Percentiles rank a stretch among this genome's conserved stretches.
Conservation (phyloP, 495 filamentous ascomycete genomes). For the Daldinia bambusicola region DNA sequence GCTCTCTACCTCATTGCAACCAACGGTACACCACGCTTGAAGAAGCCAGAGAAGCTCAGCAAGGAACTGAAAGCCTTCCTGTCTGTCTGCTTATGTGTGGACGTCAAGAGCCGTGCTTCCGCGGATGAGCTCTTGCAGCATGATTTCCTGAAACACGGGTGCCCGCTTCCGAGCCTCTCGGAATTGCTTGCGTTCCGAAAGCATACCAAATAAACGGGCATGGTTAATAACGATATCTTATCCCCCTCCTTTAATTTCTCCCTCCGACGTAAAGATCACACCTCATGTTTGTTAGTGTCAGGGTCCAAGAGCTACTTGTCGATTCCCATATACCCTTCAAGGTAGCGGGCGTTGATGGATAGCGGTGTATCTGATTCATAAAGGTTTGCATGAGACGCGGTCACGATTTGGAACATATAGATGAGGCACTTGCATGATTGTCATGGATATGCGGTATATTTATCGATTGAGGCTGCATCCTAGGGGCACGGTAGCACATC, state of each 20-base stretch:
- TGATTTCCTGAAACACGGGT: conserved; percentile 82
- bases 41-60: conserved; percentile 96
- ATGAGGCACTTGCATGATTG: conserved; percentile 29
- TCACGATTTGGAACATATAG: conserved; percentile 38
- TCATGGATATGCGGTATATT: conserved; percentile 33
- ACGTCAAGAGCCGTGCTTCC: conserved; percentile 92
- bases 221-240: conserved; percentile 42
- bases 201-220: conserved; percentile 55
- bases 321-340: conserved; percentile 19
- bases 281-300: conserved; percentile 15
- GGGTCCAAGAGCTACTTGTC: conserved; percentile 20
- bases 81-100: conserved; percentile 93
- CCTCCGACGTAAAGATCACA: conserved; percentile 2
- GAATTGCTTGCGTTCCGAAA: conserved; percentile 84
- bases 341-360: conserved; percentile 15
- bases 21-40: conserved; percentile 93
- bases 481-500: conserved; percentile 14
- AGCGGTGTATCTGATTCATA: conserved; percentile 24
- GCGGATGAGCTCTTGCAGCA: conserved; percentile 85
- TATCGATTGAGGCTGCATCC: conserved; percentile 14
- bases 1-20: conserved; percentile 97
- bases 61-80: conserved; percentile 97
- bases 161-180: conserved; percentile 80
- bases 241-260: conserved; percentile 23
- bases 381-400: conserved; percentile 37